Percentiles rank a stretch among this genome's conserved stretches.
These are phyloP conservation scores for Inonotus obliquus DNA, from an alignment of 1,284 basidiomycete genomes.

Conservation along the genomic window DNA sequence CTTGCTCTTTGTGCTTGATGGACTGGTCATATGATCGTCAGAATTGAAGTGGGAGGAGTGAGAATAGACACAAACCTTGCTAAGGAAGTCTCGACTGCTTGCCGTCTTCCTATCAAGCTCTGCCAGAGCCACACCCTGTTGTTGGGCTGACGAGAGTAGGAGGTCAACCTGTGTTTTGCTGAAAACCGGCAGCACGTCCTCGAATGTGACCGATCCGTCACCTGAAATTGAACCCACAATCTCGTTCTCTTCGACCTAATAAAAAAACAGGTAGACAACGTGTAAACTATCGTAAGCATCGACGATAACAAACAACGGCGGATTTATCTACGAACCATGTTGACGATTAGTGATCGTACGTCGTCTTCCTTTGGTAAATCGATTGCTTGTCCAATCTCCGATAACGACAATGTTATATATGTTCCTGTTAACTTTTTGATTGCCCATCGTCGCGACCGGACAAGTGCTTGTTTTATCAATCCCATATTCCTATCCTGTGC, in stretches of 20 bases:
- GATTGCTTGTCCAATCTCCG: slow-evolving; percentile 61
- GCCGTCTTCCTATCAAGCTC: slow-evolving; percentile 54
- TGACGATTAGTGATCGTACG: slow-evolving; percentile 55
- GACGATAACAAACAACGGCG: too few species aligned
- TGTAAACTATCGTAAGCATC: neutral
- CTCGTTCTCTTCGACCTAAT: slow-evolving; percentile 64
- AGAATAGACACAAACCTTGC: slow-evolving; percentile 43
- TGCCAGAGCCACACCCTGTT: slow-evolving; percentile 46
- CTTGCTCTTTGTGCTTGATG: slow-evolving; percentile 5
- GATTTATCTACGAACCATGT: slow-evolving; percentile 52
- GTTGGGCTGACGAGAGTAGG: slow-evolving; percentile 56
- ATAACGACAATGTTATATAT: slow-evolving; percentile 68
- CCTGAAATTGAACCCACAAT: slow-evolving; percentile 61
- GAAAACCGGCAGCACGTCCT: slow-evolving; percentile 55
- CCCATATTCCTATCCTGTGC: slow-evolving; percentile 67
- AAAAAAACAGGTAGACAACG: neutral
- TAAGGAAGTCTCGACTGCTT: slow-evolving; percentile 60
- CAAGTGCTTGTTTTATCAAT: slow-evolving; percentile 59
- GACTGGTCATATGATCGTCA: neutral
- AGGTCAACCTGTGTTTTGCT: slow-evolving; percentile 62
- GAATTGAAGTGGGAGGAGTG: neutral
- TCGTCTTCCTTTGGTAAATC: slow-evolving; percentile 50
- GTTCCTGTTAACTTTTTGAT: slow-evolving; percentile 74
- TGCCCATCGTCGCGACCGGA: slow-evolving; percentile 65
- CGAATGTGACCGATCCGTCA: slow-evolving; percentile 67